phyloP scores from a whole-genome alignment of 192 early-diverging fungal species.

The Entomortierella lignicola region DNA sequence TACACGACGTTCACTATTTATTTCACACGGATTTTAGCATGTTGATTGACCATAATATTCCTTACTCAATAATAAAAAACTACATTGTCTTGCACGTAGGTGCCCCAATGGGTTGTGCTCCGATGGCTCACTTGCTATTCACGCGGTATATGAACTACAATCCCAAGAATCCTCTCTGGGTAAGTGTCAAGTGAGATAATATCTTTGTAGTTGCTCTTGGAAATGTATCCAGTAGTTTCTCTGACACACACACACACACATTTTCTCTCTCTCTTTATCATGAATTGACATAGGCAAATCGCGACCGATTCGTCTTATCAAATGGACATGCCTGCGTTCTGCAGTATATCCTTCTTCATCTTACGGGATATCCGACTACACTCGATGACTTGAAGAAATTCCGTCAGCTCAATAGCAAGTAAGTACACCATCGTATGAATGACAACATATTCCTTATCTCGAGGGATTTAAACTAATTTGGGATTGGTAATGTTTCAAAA shows the following conservation, averaged over 20 bases:
- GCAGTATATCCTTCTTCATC: constrained; percentile 91
- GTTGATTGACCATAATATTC: too few relatives aligned
- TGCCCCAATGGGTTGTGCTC: constrained; percentile 98
- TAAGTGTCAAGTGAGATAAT: constrained; percentile 32
- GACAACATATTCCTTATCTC: too few relatives aligned
- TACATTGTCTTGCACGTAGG: constrained; percentile 51
- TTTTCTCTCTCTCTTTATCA: not conserved
- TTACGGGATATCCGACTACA: constrained; percentile 87
- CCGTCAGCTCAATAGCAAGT: constrained; percentile 85
- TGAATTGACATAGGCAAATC: constrained; percentile 70
- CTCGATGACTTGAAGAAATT: constrained; percentile 94
- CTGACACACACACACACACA: too few relatives aligned
- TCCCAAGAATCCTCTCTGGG: constrained; percentile 92
- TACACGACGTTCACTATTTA: not conserved
- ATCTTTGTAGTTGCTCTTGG: too few relatives aligned
- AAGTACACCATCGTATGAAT: constrained; percentile 10
- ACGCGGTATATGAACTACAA: constrained; percentile 84
- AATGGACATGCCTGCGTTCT: constrained; percentile 98
- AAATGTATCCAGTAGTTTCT: too few relatives aligned
- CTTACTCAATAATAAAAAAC: not conserved
- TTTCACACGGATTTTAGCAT: constrained; percentile 12
- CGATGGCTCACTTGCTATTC: constrained; percentile 92
- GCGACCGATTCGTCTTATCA: constrained; percentile 97
- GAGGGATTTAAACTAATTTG: constrained; percentile 4
- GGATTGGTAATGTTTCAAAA: too few relatives aligned